Conservation (phyloP, 1,139 yeast species). For the Candida anutae region DNA sequence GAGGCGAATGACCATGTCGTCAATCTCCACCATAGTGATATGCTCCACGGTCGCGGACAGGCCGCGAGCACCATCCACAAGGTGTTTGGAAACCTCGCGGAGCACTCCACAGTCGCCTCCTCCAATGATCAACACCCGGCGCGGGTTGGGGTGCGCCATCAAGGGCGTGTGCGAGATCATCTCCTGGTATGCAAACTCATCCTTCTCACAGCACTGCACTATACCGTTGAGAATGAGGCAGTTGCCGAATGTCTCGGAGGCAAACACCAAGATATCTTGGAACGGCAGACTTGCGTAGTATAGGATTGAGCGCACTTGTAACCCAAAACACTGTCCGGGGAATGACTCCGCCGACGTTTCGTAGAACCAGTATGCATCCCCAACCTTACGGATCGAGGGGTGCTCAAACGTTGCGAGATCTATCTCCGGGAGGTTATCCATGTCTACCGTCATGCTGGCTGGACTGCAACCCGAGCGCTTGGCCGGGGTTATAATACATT, state of each 20-base stretch:
- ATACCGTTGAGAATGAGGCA: slow-evolving; percentile 83
- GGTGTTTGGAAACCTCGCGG: slow-evolving; percentile 77
- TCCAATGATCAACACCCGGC: slow-evolving; percentile 75
- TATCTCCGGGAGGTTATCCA: slow-evolving; percentile 1
- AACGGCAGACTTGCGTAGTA: slow-evolving; percentile 29
- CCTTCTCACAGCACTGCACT: slow-evolving; percentile 83
- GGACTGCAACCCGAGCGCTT: no score
- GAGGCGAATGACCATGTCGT: slow-evolving; percentile 72
- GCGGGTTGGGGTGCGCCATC: slow-evolving; percentile 67
- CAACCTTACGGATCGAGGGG: slow-evolving; percentile 17
- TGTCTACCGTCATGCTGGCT: slow-evolving; percentile 1
- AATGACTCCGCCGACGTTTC: slow-evolving; percentile 29
- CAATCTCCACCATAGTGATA: slow-evolving; percentile 85
- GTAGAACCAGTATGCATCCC: slow-evolving; percentile 32
- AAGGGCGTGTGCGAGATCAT: slow-evolving; percentile 77
- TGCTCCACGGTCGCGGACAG: slow-evolving; percentile 58
- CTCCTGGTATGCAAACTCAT: slow-evolving; percentile 87
- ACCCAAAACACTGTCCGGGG: slow-evolving; percentile 40
- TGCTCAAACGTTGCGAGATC: slow-evolving; percentile 13
- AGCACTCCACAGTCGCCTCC: slow-evolving; percentile 95
- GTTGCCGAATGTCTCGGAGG: slow-evolving; percentile 70
- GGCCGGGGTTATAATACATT: no score
- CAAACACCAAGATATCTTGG: slow-evolving; percentile 55
- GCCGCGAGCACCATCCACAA: slow-evolving; percentile 21
- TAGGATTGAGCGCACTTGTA: slow-evolving; percentile 25